Percentiles rank a stretch among this genome's conserved stretches.
phyloP scores from a whole-genome alignment of 768 basidiomycete genomes.

The Termitomyces sp. region DNA sequence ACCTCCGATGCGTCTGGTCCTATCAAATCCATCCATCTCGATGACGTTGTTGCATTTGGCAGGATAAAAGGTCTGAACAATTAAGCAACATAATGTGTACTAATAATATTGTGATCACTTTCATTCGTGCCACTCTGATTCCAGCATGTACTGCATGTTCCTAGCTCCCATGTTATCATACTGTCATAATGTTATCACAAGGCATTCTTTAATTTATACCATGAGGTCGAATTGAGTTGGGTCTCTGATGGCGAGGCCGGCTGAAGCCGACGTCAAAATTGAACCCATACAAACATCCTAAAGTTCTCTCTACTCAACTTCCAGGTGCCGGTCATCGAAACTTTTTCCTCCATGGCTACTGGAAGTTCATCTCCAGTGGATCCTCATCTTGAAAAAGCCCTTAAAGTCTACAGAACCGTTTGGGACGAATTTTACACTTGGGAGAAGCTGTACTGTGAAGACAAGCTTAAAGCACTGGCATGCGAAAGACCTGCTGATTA shows the following conservation, averaged over 20 bases:
- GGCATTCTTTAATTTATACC: too few relatives aligned
- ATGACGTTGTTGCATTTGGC: conserved; percentile 12
- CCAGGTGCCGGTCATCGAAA: too few relatives aligned
- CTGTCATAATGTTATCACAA: too few relatives aligned
- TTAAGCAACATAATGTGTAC: background rate
- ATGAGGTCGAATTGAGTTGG: too few relatives aligned
- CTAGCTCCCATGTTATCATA: too few relatives aligned
- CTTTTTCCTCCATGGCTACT: too few relatives aligned
- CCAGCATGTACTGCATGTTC: background rate
- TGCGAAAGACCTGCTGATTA: conserved; percentile 5
- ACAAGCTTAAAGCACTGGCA: conserved; percentile 6
- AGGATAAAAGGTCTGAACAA: conserved; percentile 17
- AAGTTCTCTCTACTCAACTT: too few relatives aligned
- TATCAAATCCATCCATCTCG: conserved; percentile 10
- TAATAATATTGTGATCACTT: background rate
- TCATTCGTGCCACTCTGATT: background rate
- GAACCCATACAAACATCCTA: too few relatives aligned
- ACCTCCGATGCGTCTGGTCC: conserved; percentile 10
- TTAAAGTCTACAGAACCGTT: conserved; percentile 28
- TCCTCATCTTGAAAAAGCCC: conserved; percentile 17
- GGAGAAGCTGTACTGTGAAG: conserved; percentile 31
- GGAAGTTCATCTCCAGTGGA: background rate
- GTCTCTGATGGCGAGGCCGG: background rate
- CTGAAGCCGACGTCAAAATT: background rate
- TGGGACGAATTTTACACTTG: conserved; percentile 48